A percentile compares a stretch with the other conserved stretches of the same genome.
phyloP scores from a whole-genome alignment of 2,329 filamentous ascomycete genomes.

The Camptophora hylomeconis region DNA sequence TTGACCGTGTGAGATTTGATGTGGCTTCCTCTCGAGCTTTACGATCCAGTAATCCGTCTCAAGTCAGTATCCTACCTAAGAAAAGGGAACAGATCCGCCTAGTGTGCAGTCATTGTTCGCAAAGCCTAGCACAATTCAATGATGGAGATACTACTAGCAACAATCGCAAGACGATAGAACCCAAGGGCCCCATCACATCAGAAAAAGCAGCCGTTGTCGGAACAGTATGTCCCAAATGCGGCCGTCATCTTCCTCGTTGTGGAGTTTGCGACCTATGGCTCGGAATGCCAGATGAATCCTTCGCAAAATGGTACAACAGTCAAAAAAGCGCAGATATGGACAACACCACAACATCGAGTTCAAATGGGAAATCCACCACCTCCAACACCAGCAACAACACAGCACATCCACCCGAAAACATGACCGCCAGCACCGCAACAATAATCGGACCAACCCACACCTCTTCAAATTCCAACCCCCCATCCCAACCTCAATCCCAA shows the following conservation, averaged over 20 bases:
- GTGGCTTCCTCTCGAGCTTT: slow-evolving; percentile 41
- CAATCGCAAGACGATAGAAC: slow-evolving; percentile 19
- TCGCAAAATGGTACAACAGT: slow-evolving; percentile 13
- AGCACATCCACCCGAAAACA: slow-evolving; percentile 11
- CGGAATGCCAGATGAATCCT: slow-evolving; percentile 43
- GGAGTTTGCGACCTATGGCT: slow-evolving; percentile 50
- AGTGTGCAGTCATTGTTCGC: slow-evolving; percentile 48
- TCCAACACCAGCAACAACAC: slow-evolving; percentile 11
- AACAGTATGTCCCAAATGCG: slow-evolving; percentile 48
- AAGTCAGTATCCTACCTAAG: slow-evolving; percentile 34
- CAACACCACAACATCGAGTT: slow-evolving; percentile 8
- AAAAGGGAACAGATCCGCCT: slow-evolving; percentile 42
- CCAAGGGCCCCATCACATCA: slow-evolving; percentile 12
- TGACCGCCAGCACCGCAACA: slow-evolving; percentile 14
- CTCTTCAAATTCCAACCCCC: slow-evolving; percentile 7
- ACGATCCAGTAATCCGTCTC: slow-evolving; percentile 33
- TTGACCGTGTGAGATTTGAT: slow-evolving; percentile 46
- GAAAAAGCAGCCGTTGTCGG: slow-evolving; percentile 23
- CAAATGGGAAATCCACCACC: slow-evolving; percentile 12
- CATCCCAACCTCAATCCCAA: too few species aligned
- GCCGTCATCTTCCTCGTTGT: slow-evolving; percentile 50
- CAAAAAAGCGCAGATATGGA: slow-evolving; percentile 5
- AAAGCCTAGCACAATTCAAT: slow-evolving; percentile 38
- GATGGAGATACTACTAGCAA: slow-evolving; percentile 22
- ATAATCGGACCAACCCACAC: slow-evolving; percentile 12